Conservation (phyloP, 2,329 filamentous ascomycete species). For the Capronia epimyces region DNA sequence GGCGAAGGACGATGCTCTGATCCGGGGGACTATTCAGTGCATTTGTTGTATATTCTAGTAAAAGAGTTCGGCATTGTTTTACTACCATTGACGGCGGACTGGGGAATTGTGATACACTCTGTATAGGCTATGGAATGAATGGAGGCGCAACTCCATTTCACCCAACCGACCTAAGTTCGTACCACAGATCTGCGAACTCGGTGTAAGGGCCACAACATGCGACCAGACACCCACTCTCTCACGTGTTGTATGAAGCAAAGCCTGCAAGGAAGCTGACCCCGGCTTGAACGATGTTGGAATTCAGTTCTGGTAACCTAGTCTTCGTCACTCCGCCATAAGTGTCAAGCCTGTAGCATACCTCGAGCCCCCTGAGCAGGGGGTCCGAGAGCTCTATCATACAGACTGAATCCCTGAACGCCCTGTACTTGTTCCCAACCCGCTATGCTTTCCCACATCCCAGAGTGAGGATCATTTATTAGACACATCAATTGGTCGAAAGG, state of each 20-base stretch:
- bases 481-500: constrained; percentile 11
- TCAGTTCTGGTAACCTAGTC: neutral
- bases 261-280: neutral
- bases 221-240: neutral
- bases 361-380: neutral
- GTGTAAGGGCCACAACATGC: neutral
- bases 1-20: constrained; percentile 85
- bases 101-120: too few species aligned
- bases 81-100: neutral
- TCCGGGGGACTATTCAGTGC: neutral
- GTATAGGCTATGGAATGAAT: neutral
- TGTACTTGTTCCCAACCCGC: constrained; percentile 18
- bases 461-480: constrained; percentile 21
- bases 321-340: neutral
- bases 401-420: constrained; percentile 11
- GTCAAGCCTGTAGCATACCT: neutral
- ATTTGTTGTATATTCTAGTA: constrained; percentile 5
- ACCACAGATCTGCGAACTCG: neutral
- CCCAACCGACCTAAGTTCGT: neutral
- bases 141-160: neutral
- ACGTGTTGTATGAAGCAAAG: neutral
- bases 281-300: neutral
- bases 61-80: neutral
- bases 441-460: constrained; percentile 22
- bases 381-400: constrained; percentile 17